A percentile compares a stretch with the other conserved stretches of the same genome.
Conservation (phyloP, 805 yeast species). For the Myxozyma melibiosi region DNA sequence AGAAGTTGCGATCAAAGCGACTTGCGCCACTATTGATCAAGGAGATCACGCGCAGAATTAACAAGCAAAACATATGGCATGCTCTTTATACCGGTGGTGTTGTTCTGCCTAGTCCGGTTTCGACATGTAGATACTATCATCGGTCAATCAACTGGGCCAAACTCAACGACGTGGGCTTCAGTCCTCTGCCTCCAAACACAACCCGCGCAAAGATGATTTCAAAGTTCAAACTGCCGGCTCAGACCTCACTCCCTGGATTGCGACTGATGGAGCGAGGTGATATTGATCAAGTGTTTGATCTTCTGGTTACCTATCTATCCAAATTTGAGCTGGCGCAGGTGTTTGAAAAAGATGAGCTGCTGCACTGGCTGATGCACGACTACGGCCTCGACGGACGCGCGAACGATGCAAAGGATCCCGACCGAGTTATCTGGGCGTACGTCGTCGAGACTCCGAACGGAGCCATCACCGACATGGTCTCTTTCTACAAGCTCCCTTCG, state of each 20-base stretch:
- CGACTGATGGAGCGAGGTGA: slow-evolving; percentile 62
- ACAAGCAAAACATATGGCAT: slow-evolving; percentile 84
- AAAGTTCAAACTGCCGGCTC: slow-evolving; percentile 57
- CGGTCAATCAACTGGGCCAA: slow-evolving; percentile 93
- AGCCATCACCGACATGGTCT: slow-evolving; percentile 80
- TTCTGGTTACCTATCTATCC: slow-evolving; percentile 64
- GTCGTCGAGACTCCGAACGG: slow-evolving; percentile 67
- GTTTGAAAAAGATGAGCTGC: slow-evolving; percentile 67
- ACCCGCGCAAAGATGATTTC: slow-evolving; percentile 71
- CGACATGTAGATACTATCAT: slow-evolving; percentile 87
- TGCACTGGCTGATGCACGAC: slow-evolving; percentile 70
- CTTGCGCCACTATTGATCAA: slow-evolving; percentile 91
- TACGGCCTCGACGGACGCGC: slow-evolving; percentile 38
- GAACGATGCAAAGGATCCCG: slow-evolving; percentile 41
- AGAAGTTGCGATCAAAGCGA: slow-evolving; percentile 88
- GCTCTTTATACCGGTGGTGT: slow-evolving; percentile 94
- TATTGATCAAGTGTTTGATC: slow-evolving; percentile 59
- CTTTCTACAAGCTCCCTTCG: slow-evolving; percentile 87
- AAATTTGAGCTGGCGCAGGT: slow-evolving; percentile 74
- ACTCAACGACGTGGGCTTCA: slow-evolving; percentile 85
- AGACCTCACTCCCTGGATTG: slow-evolving; percentile 55
- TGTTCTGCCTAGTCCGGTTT: slow-evolving; percentile 87
- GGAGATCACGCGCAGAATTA: slow-evolving; percentile 92
- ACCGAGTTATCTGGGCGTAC: slow-evolving; percentile 67
- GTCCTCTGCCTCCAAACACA: slow-evolving; percentile 70